phyloP scores from a whole-genome alignment of 768 basidiomycete genomes.

The Lepiota subincarnata region DNA sequence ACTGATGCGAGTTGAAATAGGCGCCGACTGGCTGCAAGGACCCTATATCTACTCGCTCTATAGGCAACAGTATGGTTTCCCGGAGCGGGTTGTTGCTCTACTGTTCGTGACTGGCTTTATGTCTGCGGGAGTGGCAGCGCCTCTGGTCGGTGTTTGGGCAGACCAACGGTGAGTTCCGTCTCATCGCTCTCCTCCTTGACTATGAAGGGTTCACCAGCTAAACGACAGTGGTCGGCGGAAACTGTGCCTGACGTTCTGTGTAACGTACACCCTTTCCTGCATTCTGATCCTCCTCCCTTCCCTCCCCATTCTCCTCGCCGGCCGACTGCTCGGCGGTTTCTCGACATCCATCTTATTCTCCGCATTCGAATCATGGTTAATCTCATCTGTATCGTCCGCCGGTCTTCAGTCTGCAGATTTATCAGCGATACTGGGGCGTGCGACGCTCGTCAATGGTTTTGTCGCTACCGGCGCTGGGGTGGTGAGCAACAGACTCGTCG shows the following conservation, averaged over 20 bases:
- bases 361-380: constrained; percentile 75
- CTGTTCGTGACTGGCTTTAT: constrained; percentile 78
- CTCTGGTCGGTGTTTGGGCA: constrained; percentile 73
- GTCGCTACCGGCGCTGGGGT: constrained; percentile 68
- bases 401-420: constrained; percentile 54
- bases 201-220: neutral
- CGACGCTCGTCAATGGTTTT: constrained; percentile 69
- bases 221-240: constrained; percentile 55
- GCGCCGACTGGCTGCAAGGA: constrained; percentile 77
- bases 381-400: constrained; percentile 53
- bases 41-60: constrained; percentile 78
- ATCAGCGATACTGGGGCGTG: constrained; percentile 67
- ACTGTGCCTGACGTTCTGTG: constrained; percentile 68
- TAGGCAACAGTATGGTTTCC: constrained; percentile 59
- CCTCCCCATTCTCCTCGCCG: constrained; percentile 57
- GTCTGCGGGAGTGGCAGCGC: constrained; percentile 65
- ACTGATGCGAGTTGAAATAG: constrained; percentile 27
- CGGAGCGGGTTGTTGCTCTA: constrained; percentile 61
- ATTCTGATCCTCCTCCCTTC: constrained; percentile 51
- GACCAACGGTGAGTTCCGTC: constrained; percentile 59
- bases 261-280: constrained; percentile 60
- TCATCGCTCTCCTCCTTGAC: neutral
- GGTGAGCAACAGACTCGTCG: constrained; percentile 61
- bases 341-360: constrained; percentile 76
- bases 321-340: constrained; percentile 63